A percentile compares a stretch with the other conserved stretches of the same genome.
These are phyloP conservation scores for Geoglossum glabrum DNA, from an alignment of 495 filamentous ascomycete genomes.

Conservation along the genomic window DNA sequence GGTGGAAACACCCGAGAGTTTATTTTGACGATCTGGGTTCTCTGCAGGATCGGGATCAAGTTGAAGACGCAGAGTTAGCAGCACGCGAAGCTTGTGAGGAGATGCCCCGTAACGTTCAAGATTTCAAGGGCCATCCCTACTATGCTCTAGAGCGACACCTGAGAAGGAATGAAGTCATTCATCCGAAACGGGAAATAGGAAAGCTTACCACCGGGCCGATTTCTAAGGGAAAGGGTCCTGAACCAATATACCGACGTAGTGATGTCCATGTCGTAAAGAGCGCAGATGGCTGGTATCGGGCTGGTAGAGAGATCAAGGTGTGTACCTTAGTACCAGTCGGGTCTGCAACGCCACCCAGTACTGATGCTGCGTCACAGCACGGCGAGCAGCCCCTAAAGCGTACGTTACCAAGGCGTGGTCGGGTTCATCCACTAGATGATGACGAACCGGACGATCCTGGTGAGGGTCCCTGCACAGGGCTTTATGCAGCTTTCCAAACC, in stretches of 20 bases:
- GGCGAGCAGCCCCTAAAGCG: conserved; percentile 63
- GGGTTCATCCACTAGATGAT: conserved; percentile 17
- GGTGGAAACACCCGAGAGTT: neutral
- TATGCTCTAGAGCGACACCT: conserved; percentile 82
- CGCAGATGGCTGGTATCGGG: conserved; percentile 68
- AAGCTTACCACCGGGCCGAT: conserved; percentile 52
- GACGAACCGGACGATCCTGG: conserved; percentile 21
- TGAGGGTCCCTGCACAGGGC: conserved; percentile 25
- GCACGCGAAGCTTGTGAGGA: conserved; percentile 53
- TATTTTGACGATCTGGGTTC: neutral
- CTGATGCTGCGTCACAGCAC: conserved; percentile 5
- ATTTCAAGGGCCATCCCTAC: conserved; percentile 84
- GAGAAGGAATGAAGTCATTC: conserved; percentile 59
- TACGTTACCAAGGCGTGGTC: conserved; percentile 26
- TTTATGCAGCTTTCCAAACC: conserved; percentile 65
- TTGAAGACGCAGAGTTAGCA: conserved; percentile 59
- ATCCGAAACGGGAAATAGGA: conserved; percentile 50
- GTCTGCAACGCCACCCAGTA: too few species aligned
- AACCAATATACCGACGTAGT: conserved; percentile 53
- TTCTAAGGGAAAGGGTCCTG: conserved; percentile 28
- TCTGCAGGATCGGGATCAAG: conserved; percentile 44
- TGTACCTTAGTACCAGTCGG: neutral
- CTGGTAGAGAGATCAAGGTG: conserved; percentile 53
- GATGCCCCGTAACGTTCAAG: conserved; percentile 74
- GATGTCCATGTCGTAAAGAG: conserved; percentile 61